These are phyloP conservation scores for Diaporthe ilicicola DNA, from an alignment of 2,329 filamentous ascomycete genomes.

Conservation along the genomic window DNA sequence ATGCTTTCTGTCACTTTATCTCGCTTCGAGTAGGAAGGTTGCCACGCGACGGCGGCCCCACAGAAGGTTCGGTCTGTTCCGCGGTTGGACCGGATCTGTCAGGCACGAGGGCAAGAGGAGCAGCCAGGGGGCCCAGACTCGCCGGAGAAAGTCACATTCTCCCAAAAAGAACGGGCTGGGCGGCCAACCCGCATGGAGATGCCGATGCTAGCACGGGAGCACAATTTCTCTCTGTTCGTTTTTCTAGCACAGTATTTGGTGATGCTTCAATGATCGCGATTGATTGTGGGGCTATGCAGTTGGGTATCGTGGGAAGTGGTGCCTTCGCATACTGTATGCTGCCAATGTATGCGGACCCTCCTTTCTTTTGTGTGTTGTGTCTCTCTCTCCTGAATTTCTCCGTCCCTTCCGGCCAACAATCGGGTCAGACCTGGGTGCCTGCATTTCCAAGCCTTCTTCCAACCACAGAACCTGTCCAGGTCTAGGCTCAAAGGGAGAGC, in stretches of 20 bases:
- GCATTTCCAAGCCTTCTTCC: slow-evolving; percentile 18
- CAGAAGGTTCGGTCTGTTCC: slow-evolving; percentile 30
- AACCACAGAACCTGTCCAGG: not conserved
- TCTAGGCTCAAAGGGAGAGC: slow-evolving; percentile 13
- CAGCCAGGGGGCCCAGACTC: slow-evolving; percentile 1
- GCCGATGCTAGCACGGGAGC: slow-evolving; percentile 12
- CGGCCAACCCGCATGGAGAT: not conserved
- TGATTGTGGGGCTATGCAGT: slow-evolving; percentile 22
- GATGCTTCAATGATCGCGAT: slow-evolving; percentile 18
- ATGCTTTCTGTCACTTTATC: slow-evolving; percentile 24
- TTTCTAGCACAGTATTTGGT: not conserved
- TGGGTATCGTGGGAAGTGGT: slow-evolving; percentile 22
- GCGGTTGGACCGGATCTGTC: slow-evolving; percentile 27
- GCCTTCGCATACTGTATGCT: slow-evolving; percentile 11
- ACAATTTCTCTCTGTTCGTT: slow-evolving; percentile 4
- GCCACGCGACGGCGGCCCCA: slow-evolving; percentile 21
- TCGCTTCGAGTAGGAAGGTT: slow-evolving; percentile 27
- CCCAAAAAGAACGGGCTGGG: slow-evolving; percentile 11
- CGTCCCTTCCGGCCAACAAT: slow-evolving; percentile 3
- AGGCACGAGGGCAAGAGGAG: slow-evolving; percentile 22
- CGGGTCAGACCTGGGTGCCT: slow-evolving; percentile 13
- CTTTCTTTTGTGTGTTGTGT: not conserved
- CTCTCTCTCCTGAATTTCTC: not conserved
- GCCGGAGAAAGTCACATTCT: not conserved
- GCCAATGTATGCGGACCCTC: not conserved